These are phyloP conservation scores for Tinospora cordifolia DNA, from an alignment of 164 flowering plant genomes.

Conservation along the genomic window DNA sequence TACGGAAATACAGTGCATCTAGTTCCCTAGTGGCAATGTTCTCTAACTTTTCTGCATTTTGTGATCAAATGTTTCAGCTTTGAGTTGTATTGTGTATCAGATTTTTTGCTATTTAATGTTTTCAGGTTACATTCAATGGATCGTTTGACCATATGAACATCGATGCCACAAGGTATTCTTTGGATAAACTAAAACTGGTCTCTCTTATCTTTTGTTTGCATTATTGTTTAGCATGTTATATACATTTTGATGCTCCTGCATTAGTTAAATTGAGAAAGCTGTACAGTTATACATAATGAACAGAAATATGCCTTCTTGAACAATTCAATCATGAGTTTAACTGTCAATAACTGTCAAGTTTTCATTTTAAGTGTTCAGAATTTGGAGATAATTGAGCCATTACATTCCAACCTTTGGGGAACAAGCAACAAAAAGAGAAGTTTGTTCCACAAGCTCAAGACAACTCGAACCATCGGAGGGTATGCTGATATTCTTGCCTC, in stretches of 20 bases:
- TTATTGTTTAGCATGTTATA: neutral
- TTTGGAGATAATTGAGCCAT: constrained; percentile 90
- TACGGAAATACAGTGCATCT: too few species aligned
- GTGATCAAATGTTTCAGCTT: neutral
- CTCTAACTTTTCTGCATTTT: too few species aligned
- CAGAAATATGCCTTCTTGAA: neutral
- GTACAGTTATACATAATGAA: neutral
- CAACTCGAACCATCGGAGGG: constrained; percentile 95
- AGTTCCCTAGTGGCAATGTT: too few species aligned
- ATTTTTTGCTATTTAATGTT: too few species aligned
- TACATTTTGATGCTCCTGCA: neutral
- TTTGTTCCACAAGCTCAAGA: constrained; percentile 85
- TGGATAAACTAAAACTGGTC: neutral
- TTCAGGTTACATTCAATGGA: constrained; percentile 96
- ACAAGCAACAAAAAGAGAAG: constrained; percentile 82
- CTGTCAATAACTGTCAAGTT: neutral
- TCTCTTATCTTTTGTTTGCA: neutral
- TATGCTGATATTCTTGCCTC: constrained; percentile 23
- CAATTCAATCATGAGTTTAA: neutral
- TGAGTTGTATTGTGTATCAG: constrained; percentile 1
- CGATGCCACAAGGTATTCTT: constrained; percentile 83
- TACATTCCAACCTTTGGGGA: constrained; percentile 68
- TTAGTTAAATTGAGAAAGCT: neutral
- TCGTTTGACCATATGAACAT: constrained; percentile 96
- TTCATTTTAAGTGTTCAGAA: constrained; percentile 66